Evolutionary conservation across 306 rosid genomes (phyloP).

Genomic region (Carpinus viminea): DNA sequence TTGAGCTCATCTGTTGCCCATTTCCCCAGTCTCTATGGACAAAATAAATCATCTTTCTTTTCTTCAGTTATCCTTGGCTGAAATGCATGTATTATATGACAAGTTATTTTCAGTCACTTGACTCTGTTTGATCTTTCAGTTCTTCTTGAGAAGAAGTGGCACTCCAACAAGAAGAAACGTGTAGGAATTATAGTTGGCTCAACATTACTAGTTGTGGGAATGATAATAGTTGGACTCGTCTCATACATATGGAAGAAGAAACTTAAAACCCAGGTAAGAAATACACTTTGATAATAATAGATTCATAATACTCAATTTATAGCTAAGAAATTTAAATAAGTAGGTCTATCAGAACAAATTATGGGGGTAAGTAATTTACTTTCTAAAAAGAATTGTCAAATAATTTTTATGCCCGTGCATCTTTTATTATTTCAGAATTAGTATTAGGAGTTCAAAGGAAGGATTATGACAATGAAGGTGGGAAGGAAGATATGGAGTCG

Average conservation of each 20-base stretch:
- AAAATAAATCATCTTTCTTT: not conserved
- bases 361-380: too few relatives aligned
- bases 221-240: not conserved
- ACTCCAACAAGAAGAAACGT: not conserved
- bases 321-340: too few relatives aligned
- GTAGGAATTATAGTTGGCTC: not conserved
- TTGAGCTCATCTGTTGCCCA: not conserved
- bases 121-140: not conserved
- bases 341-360: not conserved
- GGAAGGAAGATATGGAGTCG: conserved; percentile 45
- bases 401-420: not conserved
- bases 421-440: not conserved
- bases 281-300: not conserved
- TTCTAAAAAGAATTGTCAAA: not conserved
- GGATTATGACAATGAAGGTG: not conserved
- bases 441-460: not conserved
- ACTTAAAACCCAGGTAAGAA: not conserved
- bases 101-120: not conserved
- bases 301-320: not conserved
- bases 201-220: not conserved
- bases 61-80: not conserved
- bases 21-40: too few relatives aligned
- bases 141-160: not conserved
- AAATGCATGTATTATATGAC: not conserved
- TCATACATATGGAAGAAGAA: not conserved